phyloP scores from a whole-genome alignment of 2,329 filamentous ascomycete species.

The Claviceps paspali region DNA sequence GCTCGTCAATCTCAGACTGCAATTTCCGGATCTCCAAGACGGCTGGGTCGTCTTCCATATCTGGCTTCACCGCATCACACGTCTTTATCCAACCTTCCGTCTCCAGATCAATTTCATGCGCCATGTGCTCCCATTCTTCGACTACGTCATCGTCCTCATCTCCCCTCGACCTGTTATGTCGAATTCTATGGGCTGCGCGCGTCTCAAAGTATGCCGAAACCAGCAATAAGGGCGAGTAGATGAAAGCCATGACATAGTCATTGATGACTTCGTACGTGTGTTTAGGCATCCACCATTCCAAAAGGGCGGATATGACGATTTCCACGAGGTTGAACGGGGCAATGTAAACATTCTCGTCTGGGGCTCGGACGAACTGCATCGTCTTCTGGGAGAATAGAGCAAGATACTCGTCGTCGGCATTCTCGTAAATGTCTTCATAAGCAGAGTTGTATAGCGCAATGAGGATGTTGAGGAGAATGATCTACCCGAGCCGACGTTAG shows the following conservation, averaged over 20 bases:
- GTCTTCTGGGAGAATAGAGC: conserved; percentile 88
- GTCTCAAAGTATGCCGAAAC: conserved; percentile 62
- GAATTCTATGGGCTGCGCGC: conserved; percentile 48
- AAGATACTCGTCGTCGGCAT: conserved; percentile 90
- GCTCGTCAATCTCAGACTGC: conserved; percentile 39
- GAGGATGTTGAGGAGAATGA: conserved; percentile 79
- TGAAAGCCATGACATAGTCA: conserved; percentile 68
- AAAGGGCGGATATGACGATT: conserved; percentile 59
- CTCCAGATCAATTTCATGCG: conserved; percentile 60
- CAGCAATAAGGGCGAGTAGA: conserved; percentile 75
- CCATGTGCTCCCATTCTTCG: conserved; percentile 87
- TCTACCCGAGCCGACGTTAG: conserved; percentile 18
- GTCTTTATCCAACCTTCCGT: conserved; percentile 72
- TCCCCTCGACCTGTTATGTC: conserved; percentile 58
- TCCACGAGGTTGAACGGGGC: conserved; percentile 91
- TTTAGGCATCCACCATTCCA: conserved; percentile 92
- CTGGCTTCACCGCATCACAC: conserved; percentile 60
- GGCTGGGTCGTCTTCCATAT: conserved; percentile 65
- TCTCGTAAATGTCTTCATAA: conserved; percentile 86
- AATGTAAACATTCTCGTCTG: conserved; percentile 97
- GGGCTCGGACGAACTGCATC: conserved; percentile 89
- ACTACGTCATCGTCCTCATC: conserved; percentile 80
- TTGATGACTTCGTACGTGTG: conserved; percentile 65
- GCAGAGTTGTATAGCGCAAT: conserved; percentile 96
- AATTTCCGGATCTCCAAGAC: conserved; percentile 53